Evolutionary conservation across 2,329 filamentous ascomycete genomes (phyloP).

Genomic region (Grosmannia penicillata): DNA sequence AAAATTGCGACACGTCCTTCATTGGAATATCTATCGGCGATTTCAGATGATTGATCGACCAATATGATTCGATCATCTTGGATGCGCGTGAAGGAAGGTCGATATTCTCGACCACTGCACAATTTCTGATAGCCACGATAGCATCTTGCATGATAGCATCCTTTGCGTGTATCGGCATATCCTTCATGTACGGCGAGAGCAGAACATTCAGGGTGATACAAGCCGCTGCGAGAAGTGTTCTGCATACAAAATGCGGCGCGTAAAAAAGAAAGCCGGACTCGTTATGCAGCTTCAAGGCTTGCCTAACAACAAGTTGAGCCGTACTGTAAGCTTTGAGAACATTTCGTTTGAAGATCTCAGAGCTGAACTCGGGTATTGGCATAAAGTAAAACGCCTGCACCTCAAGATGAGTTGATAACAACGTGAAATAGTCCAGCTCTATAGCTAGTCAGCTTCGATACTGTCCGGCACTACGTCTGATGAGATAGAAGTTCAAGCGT

Average conservation of each 20-base stretch:
- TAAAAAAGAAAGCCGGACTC: slow-evolving; percentile 26
- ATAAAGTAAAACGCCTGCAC: slow-evolving; percentile 38
- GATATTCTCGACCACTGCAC: slow-evolving; percentile 30
- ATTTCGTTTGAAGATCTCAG: slow-evolving; percentile 26
- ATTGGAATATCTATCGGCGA: slow-evolving; percentile 21
- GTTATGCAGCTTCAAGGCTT: slow-evolving; percentile 26
- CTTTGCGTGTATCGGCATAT: slow-evolving; percentile 13
- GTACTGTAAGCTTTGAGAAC: slow-evolving; percentile 32
- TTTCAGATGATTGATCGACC: slow-evolving; percentile 23
- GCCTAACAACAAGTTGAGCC: slow-evolving; percentile 27
- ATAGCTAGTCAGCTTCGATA: slow-evolving; percentile 6
- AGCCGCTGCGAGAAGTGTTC: slow-evolving; percentile 28
- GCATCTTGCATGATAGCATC: slow-evolving; percentile 18
- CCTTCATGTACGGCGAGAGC: slow-evolving; percentile 26
- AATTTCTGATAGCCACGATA: slow-evolving; percentile 23
- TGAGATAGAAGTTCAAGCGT: slow-evolving; percentile 4
- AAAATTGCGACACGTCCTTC: slow-evolving; percentile 24
- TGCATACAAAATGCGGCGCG: slow-evolving; percentile 33
- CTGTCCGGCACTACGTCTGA: background rate
- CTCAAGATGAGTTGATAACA: slow-evolving; percentile 34
- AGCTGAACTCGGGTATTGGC: slow-evolving; percentile 23
- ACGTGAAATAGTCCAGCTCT: slow-evolving; percentile 34
- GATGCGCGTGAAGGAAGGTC: slow-evolving; percentile 31
- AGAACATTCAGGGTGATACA: slow-evolving; percentile 30
- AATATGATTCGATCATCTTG: slow-evolving; percentile 34